Conservation (phyloP, 1,139 yeast genomes). For the Citeromyces hawaiiensis region DNA sequence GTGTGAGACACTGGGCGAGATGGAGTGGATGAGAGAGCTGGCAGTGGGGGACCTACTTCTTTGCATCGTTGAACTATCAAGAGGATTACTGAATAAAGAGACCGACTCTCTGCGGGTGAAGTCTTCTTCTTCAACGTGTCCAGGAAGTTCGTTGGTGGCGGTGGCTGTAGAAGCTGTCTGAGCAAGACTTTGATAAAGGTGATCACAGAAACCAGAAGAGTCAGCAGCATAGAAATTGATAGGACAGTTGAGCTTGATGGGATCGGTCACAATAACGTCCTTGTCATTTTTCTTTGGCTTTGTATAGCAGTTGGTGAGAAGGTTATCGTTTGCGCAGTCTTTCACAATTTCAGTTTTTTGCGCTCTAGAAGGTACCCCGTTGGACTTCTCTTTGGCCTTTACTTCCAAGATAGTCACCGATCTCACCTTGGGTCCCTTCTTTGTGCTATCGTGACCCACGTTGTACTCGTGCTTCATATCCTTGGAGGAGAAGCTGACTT, state of each 20-base stretch:
- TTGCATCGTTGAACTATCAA: background rate
- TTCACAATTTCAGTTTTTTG: conserved; percentile 39
- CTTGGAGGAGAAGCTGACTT: conserved; percentile 53
- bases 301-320: conserved; percentile 44
- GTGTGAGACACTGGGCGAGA: background rate
- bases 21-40: background rate
- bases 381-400: conserved; percentile 33
- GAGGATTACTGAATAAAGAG: conserved; percentile 1
- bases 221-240: conserved; percentile 17
- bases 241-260: conserved; percentile 19
- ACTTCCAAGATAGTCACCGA: conserved; percentile 48
- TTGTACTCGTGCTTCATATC: conserved; percentile 42
- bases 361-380: conserved; percentile 25
- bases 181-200: conserved; percentile 13
- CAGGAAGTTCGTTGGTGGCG: conserved; percentile 10
- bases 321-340: conserved; percentile 45
- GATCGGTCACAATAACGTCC: conserved; percentile 17
- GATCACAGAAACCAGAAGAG: conserved; percentile 12
- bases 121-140: conserved; percentile 10
- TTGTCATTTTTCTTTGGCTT: conserved; percentile 5
- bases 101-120: conserved; percentile 5
- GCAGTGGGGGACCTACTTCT: background rate
- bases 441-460: conserved; percentile 29
- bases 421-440: conserved; percentile 27
- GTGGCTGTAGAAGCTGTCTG: conserved; percentile 8